Conservation (phyloP, 179 eudicot species). For the Monotropa hypopitys region DNA sequence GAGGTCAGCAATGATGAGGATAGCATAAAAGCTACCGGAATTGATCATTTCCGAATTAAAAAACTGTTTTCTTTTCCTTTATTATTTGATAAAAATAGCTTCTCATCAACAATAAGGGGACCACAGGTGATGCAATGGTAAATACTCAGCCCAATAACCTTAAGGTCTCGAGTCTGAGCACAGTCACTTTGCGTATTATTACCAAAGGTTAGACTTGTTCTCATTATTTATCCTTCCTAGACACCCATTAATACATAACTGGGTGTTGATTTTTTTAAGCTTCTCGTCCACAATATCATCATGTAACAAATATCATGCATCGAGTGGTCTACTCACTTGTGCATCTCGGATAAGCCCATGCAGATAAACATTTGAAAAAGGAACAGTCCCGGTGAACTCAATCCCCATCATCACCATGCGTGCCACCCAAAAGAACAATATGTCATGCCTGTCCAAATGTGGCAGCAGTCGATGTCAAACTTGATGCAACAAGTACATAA, state of each 20-base stretch:
- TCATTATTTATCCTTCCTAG: no score
- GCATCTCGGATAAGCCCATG: slow-evolving; percentile 96
- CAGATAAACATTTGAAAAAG: slow-evolving; percentile 72
- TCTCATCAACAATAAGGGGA: not conserved
- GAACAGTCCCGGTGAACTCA: slow-evolving; percentile 84
- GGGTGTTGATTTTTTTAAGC: no score
- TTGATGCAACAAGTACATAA: not conserved
- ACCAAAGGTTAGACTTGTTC: no score
- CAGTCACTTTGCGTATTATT: no score
- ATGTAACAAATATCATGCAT: not conserved
- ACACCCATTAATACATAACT: no score
- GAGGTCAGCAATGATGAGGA: not conserved
- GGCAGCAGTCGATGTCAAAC: not conserved
- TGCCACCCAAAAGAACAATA: slow-evolving; percentile 98
- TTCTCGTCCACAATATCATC: not conserved
- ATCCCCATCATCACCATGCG: slow-evolving; percentile 99
- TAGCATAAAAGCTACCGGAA: not conserved
- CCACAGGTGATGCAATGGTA: no score
- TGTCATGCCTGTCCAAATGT: slow-evolving; percentile 75
- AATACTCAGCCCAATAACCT: no score
- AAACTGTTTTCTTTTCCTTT: not conserved
- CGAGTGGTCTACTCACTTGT: slow-evolving; percentile 45
- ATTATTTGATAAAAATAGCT: no score
- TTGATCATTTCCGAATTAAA: not conserved
- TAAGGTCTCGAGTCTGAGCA: no score